Percentiles rank a stretch among this genome's conserved stretches.
These are phyloP conservation scores for Heliosperma pusillum DNA, from an alignment of 148 eudicot genomes.

Conservation along the genomic window DNA sequence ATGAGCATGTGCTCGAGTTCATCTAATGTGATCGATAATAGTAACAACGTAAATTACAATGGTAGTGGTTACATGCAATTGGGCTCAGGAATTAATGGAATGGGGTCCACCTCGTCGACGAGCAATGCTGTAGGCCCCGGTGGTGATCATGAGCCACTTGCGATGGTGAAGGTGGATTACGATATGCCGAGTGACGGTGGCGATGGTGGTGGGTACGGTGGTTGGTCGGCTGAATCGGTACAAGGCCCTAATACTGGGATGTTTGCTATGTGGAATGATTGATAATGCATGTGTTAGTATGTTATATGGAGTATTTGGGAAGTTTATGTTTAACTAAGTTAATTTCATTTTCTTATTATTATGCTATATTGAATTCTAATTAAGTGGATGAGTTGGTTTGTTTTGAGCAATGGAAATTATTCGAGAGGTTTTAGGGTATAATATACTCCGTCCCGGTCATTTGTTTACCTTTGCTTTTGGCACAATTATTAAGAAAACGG, in stretches of 20 bases:
- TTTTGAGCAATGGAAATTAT: neutral
- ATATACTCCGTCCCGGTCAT: no score
- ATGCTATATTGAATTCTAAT: neutral
- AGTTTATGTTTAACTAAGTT: neutral
- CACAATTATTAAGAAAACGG: no score
- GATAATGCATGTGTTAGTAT: slow-evolving; percentile 14
- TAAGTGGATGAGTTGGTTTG: neutral
- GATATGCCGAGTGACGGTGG: slow-evolving; percentile 51
- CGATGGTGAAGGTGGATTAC: slow-evolving; percentile 74
- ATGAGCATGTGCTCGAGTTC: slow-evolving; percentile 53
- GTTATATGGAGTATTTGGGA: neutral
- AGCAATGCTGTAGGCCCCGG: slow-evolving; percentile 38
- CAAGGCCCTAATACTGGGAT: slow-evolving; percentile 60
- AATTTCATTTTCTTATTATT: neutral
- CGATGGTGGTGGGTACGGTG: slow-evolving; percentile 31
- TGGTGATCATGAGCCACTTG: slow-evolving; percentile 45
- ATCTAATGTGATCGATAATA: slow-evolving; percentile 38
- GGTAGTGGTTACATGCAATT: slow-evolving; percentile 36
- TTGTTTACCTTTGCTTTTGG: no score
- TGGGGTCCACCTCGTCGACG: slow-evolving; percentile 36
- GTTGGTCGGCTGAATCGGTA: slow-evolving; percentile 74
- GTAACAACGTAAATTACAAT: slow-evolving; percentile 45
- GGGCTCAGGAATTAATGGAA: slow-evolving; percentile 25
- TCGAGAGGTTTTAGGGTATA: neutral
- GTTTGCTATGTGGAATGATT: slow-evolving; percentile 83